These are phyloP conservation scores for Conticribra guillardii DNA, from an alignment of 108 stramenopile species.

Conservation along the genomic window DNA sequence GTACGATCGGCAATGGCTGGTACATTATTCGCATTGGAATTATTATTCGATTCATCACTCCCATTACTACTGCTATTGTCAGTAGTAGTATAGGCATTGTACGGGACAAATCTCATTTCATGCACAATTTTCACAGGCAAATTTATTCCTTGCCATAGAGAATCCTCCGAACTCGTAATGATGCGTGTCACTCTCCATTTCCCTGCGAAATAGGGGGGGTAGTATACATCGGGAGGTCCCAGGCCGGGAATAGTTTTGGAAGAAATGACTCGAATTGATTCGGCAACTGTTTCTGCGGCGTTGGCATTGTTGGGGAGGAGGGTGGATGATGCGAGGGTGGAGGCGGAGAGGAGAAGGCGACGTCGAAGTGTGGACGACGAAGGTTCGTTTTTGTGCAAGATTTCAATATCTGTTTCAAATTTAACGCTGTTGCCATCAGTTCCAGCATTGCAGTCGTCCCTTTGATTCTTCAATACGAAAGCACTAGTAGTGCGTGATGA, in stretches of 20 bases:
- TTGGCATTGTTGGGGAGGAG: conserved; percentile 4
- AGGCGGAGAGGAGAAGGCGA: background rate
- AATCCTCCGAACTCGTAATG: conserved; percentile 50
- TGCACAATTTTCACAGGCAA: conserved; percentile 47
- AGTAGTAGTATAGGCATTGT: conserved; percentile 29
- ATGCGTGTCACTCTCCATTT: conserved; percentile 65
- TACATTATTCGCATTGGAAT: conserved; percentile 13
- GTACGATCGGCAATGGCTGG: conserved; percentile 76
- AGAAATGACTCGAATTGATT: conserved; percentile 67
- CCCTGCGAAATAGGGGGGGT: conserved; percentile 63
- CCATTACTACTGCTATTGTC: too few relatives aligned
- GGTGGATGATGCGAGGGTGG: background rate
- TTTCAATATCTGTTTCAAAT: too few relatives aligned
- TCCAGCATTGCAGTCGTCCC: too few relatives aligned
- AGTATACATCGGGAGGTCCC: conserved; percentile 78
- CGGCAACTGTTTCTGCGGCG: conserved; percentile 55
- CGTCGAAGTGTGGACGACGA: too few relatives aligned
- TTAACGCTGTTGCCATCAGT: too few relatives aligned
- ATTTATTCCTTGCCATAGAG: conserved; percentile 17
- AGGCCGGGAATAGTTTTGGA: conserved; percentile 74
- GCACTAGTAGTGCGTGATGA: too few relatives aligned
- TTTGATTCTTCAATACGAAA: too few relatives aligned
- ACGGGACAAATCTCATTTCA: conserved; percentile 69
- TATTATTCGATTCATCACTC: conserved; percentile 10
- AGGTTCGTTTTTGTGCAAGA: too few relatives aligned